Conservation (phyloP, 352 stramenopile genomes). For the Globisporangium barbulae region DNA sequence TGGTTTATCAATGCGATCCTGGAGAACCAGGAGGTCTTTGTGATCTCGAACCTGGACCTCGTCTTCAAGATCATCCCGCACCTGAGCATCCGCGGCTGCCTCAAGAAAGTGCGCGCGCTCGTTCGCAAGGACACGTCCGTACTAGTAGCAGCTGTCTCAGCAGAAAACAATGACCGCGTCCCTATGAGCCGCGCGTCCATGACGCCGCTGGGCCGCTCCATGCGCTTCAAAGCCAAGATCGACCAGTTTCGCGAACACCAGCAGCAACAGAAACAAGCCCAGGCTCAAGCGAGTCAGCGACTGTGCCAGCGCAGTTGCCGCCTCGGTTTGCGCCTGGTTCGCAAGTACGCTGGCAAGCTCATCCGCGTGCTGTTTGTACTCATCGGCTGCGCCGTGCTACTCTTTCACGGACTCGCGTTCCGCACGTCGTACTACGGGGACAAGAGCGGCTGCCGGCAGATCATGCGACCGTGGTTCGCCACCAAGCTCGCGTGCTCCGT, state of each 20-base stretch:
- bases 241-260: slow-evolving; percentile 9
- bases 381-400: slow-evolving; percentile 7
- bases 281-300: background rate
- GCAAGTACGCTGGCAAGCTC: slow-evolving; percentile 28
- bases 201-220: background rate
- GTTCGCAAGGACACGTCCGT: slow-evolving; percentile 18
- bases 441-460: slow-evolving; percentile 21
- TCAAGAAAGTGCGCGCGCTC: slow-evolving; percentile 17
- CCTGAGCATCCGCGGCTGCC: slow-evolving; percentile 17
- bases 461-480: slow-evolving; percentile 28
- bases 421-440: slow-evolving; percentile 17
- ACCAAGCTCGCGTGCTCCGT: slow-evolving; percentile 32
- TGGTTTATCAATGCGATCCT: slow-evolving; percentile 19
- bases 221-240: slow-evolving; percentile 14
- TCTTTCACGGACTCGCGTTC: slow-evolving; percentile 19
- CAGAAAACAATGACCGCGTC: background rate
- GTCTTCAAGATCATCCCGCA: slow-evolving; percentile 22
- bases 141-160: too few relatives aligned
- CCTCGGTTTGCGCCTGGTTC: slow-evolving; percentile 5
- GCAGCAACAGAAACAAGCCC: background rate
- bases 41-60: slow-evolving; percentile 17
- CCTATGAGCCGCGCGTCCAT: background rate
- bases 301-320: background rate
- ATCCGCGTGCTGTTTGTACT: slow-evolving; percentile 20
- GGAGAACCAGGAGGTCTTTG: slow-evolving; percentile 22